phyloP scores from a whole-genome alignment of 164 flowering plant species.

The Cinnamomum chago region DNA sequence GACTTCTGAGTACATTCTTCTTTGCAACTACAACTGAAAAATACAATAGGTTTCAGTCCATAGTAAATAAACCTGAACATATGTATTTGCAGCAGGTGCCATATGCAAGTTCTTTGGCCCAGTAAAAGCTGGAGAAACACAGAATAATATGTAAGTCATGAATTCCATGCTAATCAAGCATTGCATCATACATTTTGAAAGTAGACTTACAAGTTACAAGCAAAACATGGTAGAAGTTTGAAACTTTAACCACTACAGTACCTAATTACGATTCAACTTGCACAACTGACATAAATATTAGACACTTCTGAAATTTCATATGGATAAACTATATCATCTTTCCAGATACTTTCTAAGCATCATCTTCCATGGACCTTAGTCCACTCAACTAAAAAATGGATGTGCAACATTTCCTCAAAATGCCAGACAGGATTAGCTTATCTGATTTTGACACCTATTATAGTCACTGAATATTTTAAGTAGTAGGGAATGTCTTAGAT shows the following conservation, averaged over 20 bases:
- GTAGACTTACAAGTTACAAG: neutral
- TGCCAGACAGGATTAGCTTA: neutral
- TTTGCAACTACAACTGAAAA: neutral
- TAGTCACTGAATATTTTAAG: neutral
- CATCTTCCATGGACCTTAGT: neutral
- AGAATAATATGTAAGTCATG: constrained; percentile 10
- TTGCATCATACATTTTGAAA: neutral
- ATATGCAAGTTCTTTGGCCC: constrained; percentile 44
- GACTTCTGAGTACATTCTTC: neutral
- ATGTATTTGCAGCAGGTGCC: constrained; percentile 50
- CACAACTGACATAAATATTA: neutral
- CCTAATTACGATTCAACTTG: neutral
- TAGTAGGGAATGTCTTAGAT: neutral
- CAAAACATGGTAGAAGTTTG: neutral
- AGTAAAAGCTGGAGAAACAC: constrained; percentile 38
- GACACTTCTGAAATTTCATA: neutral
- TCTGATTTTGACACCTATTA: neutral
- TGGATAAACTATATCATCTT: neutral
- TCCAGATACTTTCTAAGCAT: neutral
- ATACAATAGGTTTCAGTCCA: neutral
- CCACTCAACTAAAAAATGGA: neutral
- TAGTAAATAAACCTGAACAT: constrained; percentile 42
- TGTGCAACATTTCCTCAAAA: neutral
- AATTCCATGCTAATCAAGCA: neutral
- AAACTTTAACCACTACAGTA: neutral